Evolutionary conservation across 352 stramenopile species (phyloP).

Genomic region (Peronosclerospora sorghi): DNA sequence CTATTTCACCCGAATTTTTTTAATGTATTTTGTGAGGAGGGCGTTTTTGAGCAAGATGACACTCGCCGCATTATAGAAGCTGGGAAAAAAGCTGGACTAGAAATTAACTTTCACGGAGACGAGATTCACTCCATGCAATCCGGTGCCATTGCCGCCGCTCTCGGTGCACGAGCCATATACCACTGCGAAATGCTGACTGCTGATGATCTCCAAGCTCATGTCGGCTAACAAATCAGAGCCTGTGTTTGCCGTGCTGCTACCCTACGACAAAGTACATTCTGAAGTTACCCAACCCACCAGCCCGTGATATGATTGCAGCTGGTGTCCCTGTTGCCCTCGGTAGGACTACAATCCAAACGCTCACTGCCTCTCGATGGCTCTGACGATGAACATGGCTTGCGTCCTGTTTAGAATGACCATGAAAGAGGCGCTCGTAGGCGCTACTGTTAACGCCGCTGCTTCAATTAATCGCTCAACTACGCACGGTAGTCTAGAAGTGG

Average conservation of each 20-base stretch:
- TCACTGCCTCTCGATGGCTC: conserved; percentile 77
- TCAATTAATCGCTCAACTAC: conserved; percentile 63
- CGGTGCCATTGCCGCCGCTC: conserved; percentile 39
- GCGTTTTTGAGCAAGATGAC: conserved; percentile 72
- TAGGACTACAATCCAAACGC: conserved; percentile 83
- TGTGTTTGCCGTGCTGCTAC: conserved; percentile 66
- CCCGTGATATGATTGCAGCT: conserved; percentile 57
- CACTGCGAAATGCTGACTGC: conserved; percentile 70
- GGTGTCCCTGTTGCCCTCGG: conserved; percentile 63
- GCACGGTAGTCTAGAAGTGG: conserved; percentile 68
- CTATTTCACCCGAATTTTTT: conserved; percentile 77
- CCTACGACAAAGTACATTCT: conserved; percentile 80
- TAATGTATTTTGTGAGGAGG: conserved; percentile 81
- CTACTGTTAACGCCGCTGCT: conserved; percentile 76
- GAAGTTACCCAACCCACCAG: conserved; percentile 58
- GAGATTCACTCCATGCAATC: conserved; percentile 66
- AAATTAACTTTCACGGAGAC: conserved; percentile 81
- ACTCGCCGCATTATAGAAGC: conserved; percentile 63
- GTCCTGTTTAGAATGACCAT: conserved; percentile 79
- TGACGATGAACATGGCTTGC: conserved; percentile 84
- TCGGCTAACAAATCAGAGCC: conserved; percentile 33
- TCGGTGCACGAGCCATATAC: conserved; percentile 55
- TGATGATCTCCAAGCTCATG: conserved; percentile 56
- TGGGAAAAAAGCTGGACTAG: conserved; percentile 45
- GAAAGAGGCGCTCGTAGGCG: conserved; percentile 71